Conservation (phyloP, 805 yeast species). For the Blastobotrys terrestris region DNA sequence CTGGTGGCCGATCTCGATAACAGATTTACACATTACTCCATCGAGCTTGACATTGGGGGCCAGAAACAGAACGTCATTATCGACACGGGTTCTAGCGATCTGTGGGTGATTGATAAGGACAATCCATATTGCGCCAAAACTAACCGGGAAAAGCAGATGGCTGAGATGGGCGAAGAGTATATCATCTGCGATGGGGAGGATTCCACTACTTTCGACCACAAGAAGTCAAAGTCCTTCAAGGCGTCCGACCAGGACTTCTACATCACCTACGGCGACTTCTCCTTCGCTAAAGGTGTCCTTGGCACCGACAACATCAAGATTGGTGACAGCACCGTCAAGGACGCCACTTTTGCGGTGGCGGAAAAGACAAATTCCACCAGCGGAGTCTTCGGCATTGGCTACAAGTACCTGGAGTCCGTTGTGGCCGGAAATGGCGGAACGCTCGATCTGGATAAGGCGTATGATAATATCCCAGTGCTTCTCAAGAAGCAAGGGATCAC, state of each 20-base stretch:
- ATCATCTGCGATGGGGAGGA: constrained; percentile 18
- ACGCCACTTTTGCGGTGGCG: constrained; percentile 49
- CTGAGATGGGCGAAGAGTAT: constrained; percentile 25
- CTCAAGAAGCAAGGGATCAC: constrained; percentile 44
- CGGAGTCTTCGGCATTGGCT: constrained; percentile 34
- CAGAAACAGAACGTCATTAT: constrained; percentile 49
- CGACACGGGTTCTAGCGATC: constrained; percentile 69
- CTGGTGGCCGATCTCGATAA: constrained; percentile 21
- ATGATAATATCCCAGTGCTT: constrained; percentile 60
- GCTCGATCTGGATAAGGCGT: constrained; percentile 24
- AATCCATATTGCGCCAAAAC: constrained; percentile 39
- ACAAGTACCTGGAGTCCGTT: constrained; percentile 27
- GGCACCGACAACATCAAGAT: constrained; percentile 5
- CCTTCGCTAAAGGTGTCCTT: background rate
- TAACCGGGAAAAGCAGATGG: constrained; percentile 23
- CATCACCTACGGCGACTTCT: constrained; percentile 29
- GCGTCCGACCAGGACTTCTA: constrained; percentile 14
- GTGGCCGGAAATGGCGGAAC: background rate
- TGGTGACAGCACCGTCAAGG: constrained; percentile 35
- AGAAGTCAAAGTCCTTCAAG: constrained; percentile 5
- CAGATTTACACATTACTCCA: constrained; percentile 24
- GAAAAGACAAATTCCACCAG: constrained; percentile 3
- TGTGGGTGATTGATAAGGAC: constrained; percentile 40
- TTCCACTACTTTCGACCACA: constrained; percentile 14
- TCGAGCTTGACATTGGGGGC: constrained; percentile 48